phyloP scores from a whole-genome alignment of 2,329 filamentous ascomycete species.

The Monosporascus sp. region DNA sequence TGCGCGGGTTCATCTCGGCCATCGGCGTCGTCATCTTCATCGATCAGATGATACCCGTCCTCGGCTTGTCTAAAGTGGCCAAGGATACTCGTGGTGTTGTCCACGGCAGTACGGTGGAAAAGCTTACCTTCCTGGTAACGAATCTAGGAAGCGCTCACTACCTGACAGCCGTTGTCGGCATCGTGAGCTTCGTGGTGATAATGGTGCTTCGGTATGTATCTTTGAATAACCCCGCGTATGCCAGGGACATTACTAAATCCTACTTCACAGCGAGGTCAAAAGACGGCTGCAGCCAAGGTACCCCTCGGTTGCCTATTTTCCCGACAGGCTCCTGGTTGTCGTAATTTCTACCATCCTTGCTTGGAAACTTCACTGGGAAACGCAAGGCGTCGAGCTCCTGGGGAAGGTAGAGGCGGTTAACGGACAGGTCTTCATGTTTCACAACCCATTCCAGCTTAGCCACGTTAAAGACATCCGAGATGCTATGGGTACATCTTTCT shows the following conservation, averaged over 20 bases:
- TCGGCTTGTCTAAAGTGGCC: constrained; percentile 67
- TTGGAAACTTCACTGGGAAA: constrained; percentile 72
- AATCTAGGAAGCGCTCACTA: constrained; percentile 64
- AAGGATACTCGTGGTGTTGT: constrained; percentile 57
- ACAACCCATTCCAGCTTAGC: constrained; percentile 74
- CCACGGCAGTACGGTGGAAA: constrained; percentile 83
- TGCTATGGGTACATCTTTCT: constrained; percentile 83
- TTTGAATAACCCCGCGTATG: background rate
- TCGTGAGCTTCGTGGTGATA: constrained; percentile 77
- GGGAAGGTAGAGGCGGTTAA: constrained; percentile 72
- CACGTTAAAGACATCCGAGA: constrained; percentile 80
- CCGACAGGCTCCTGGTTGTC: constrained; percentile 87
- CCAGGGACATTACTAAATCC: background rate
- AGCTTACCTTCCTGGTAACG: constrained; percentile 71
- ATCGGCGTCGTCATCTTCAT: constrained; percentile 96
- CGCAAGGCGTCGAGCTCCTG: constrained; percentile 74
- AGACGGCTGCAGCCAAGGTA: constrained; percentile 72
- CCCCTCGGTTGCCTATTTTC: constrained; percentile 78
- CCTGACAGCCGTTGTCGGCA: constrained; percentile 71
- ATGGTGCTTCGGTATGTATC: constrained; percentile 74
- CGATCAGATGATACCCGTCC: constrained; percentile 87
- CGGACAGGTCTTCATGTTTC: constrained; percentile 70
- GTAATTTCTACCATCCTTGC: constrained; percentile 77
- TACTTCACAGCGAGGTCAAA: constrained; percentile 64
- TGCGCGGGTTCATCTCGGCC: constrained; percentile 93